Evolutionary conservation across 2,329 filamentous ascomycete species (phyloP), one percentile per base, ranked within the genome.

Genomic region (Cladosporium velox): DNA sequence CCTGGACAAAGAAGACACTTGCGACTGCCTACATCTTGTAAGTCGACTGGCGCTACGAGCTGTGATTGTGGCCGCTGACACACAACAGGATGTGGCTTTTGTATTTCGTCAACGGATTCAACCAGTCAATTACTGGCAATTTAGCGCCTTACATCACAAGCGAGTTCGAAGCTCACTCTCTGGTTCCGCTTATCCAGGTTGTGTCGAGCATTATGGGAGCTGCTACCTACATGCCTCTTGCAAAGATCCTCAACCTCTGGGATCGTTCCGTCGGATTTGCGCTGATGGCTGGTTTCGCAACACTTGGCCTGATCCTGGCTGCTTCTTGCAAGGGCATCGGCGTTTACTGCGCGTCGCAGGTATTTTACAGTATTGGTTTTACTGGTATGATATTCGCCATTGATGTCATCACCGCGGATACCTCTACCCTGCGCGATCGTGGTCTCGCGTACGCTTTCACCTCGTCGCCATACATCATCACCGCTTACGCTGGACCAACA

Each of bases 201-300:
- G 79, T 88, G 30, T 78, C 85, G 11, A 81, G 78, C 67, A 77
- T 86, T 47, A 83, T 88, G 55, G 78, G 80, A 73, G 88, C 87
- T 51, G 81, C 89, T n/a, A 81, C 85, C 64, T 88, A 89, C 72
- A 82, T 90, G 14, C 86, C 88, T 0, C 83, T 89, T 69, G 88
- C 88, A 60, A 91, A 90, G 75, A 79, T 90, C 24, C 81, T 90
- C 60, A 87, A 91, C 76, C 81, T 89, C 52, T 91, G 87, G 82
- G 89, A 88, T 66, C 86, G 89, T 58, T 85, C 88, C 18, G 85
- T 90, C 74, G 88, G 87, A n/a, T 86, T 88, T 71, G 74, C 84
- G 34, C 66, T 88, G 44, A 85, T 85, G 71, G 77, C 88, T 7
- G 66, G 79, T 32, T 77, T 86, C 67, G 84, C 84, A 72, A 79